These are phyloP conservation scores for Cyclostephanos tholiformis DNA, from an alignment of 108 stramenopile species.

Conservation along the genomic window DNA sequence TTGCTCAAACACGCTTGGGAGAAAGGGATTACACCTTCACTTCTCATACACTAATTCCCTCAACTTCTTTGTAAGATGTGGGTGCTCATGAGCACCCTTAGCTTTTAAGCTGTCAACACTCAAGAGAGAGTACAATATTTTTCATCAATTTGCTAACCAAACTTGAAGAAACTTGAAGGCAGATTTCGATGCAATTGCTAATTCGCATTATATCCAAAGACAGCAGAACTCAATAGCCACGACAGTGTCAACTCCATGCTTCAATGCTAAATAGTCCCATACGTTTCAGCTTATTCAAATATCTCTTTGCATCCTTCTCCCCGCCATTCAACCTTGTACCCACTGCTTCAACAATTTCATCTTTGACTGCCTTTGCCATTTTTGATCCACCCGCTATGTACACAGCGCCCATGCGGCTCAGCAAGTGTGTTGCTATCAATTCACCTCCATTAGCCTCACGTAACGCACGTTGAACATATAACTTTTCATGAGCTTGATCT, in stretches of 20 bases:
- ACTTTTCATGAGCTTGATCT: conserved; percentile 65
- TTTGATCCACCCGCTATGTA: conserved; percentile 86
- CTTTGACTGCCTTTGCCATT: conserved; percentile 80
- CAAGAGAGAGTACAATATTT: too few relatives aligned
- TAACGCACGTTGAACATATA: conserved; percentile 80
- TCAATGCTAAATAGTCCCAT: conserved; percentile 68
- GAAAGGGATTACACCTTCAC: too few relatives aligned
- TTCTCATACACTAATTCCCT: too few relatives aligned
- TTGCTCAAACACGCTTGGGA: too few relatives aligned
- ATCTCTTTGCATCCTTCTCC: conserved; percentile 46
- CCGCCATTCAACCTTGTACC: conserved; percentile 39
- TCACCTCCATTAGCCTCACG: conserved; percentile 56
- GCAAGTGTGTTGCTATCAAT: conserved; percentile 65
- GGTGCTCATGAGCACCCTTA: too few relatives aligned
- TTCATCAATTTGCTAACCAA: too few relatives aligned
- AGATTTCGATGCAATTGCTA: neutral
- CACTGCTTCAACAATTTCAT: conserved; percentile 71
- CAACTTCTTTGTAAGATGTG: too few relatives aligned
- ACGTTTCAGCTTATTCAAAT: conserved; percentile 47
- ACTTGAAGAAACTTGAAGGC: too few relatives aligned
- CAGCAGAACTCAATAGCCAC: neutral
- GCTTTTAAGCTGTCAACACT: too few relatives aligned
- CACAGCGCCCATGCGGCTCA: conserved; percentile 64
- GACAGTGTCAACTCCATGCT: conserved; percentile 65
- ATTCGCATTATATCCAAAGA: neutral